These are phyloP conservation scores for Thuja plicata DNA, from an alignment of 83 land plant genomes.

Conservation along the genomic window DNA sequence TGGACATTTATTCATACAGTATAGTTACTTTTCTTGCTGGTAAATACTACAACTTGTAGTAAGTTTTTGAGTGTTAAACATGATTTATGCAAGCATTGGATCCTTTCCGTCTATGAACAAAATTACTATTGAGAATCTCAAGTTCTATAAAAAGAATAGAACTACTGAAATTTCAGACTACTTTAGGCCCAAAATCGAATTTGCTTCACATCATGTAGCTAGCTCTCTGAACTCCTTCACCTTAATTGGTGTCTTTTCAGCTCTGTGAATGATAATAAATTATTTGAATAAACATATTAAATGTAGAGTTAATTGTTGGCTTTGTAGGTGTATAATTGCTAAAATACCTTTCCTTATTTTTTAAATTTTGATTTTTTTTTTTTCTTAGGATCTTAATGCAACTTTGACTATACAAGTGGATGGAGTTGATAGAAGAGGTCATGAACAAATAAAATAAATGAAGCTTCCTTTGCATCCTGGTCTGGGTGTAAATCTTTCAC, in stretches of 20 bases:
- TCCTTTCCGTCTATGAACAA: not conserved
- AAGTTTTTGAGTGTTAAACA: not conserved
- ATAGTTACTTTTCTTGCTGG: not conserved
- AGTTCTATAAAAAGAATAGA: not conserved
- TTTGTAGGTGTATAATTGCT: not conserved
- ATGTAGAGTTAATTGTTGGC: not conserved
- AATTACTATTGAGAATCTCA: not conserved
- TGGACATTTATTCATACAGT: not conserved
- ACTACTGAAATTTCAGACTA: not conserved
- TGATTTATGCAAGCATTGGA: not conserved
- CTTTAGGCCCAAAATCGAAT: not conserved
- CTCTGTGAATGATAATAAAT: not conserved
- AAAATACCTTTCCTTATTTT: not conserved
- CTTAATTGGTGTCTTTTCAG: not conserved
- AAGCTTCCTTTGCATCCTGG: conserved; percentile 42
- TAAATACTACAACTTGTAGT: not conserved
- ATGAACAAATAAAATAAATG: conserved; percentile 51
- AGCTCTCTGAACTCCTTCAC: not conserved
- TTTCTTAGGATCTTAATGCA: conserved; percentile 39
- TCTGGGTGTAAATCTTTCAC: conserved; percentile 24
- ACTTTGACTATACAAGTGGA: conserved; percentile 54
- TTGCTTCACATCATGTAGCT: not conserved
- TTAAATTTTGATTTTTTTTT: not conserved
- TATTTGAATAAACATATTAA: not conserved
- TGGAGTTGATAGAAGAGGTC: conserved; percentile 42